These are phyloP conservation scores for Russula emetica DNA, from an alignment of 768 basidiomycete species.

Conservation along the genomic window DNA sequence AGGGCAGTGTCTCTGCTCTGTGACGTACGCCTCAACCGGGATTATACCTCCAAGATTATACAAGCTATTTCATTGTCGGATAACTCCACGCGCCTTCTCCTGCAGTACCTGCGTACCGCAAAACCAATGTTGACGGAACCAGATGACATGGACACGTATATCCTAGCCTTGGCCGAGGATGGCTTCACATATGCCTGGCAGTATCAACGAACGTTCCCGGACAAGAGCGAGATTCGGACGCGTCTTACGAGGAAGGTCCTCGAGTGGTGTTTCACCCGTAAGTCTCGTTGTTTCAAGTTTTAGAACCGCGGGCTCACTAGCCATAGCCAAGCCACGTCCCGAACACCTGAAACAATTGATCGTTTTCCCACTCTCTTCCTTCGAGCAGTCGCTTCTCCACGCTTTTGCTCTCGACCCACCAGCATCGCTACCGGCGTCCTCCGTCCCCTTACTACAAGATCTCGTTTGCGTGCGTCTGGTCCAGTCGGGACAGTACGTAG, in stretches of 20 bases:
- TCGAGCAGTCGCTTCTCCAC: slow-evolving; percentile 58
- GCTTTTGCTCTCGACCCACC: slow-evolving; percentile 57
- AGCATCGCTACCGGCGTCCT: slow-evolving; percentile 41
- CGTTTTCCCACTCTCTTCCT: slow-evolving; percentile 58
- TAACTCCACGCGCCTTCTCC: slow-evolving; percentile 52
- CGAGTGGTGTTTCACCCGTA: slow-evolving; percentile 67
- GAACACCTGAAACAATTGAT: slow-evolving; percentile 58
- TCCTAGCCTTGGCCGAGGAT: slow-evolving; percentile 59
- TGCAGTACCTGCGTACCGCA: slow-evolving; percentile 70
- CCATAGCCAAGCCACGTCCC: slow-evolving; percentile 36
- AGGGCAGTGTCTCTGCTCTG: slow-evolving; percentile 68
- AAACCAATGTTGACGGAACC: slow-evolving; percentile 68
- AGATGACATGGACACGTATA: slow-evolving; percentile 65
- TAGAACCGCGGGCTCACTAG: background rate
- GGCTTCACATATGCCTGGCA: slow-evolving; percentile 71
- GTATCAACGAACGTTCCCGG: slow-evolving; percentile 66
- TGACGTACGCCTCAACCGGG: slow-evolving; percentile 68
- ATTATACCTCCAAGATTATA: slow-evolving; percentile 75
- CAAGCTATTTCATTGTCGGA: slow-evolving; percentile 52
- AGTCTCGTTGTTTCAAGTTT: slow-evolving; percentile 34
- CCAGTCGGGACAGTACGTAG: slow-evolving; percentile 61
- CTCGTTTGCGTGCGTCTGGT: slow-evolving; percentile 76
- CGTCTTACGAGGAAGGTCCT: slow-evolving; percentile 56
- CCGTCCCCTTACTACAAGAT: slow-evolving; percentile 63
- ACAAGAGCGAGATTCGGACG: slow-evolving; percentile 49